Percentiles rank a stretch among this genome's conserved stretches.
Evolutionary conservation across 2,329 filamentous ascomycete genomes (phyloP).

Genomic region (Aspergillus thermomutatus): DNA sequence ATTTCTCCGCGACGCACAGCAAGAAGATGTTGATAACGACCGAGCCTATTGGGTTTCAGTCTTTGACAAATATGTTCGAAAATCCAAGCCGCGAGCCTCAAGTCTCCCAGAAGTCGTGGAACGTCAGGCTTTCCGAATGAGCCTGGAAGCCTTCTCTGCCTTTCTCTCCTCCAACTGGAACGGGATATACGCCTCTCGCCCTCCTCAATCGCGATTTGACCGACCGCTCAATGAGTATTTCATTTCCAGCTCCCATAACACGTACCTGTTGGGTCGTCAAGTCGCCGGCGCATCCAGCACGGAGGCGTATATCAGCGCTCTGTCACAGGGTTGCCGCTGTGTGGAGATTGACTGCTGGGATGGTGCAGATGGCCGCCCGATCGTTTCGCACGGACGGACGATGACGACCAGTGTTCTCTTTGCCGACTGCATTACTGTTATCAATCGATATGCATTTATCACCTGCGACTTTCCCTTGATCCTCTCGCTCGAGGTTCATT

Average conservation of each 20-base stretch:
- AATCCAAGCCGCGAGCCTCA: conserved; percentile 50
- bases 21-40: conserved; percentile 69
- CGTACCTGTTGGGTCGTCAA: conserved; percentile 88
- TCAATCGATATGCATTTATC: conserved; percentile 90
- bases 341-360: conserved; percentile 99
- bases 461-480: conserved; percentile 86
- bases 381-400: conserved; percentile 87
- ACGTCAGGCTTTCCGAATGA: conserved; percentile 61
- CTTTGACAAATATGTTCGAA: conserved; percentile 68
- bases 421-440: conserved; percentile 84
- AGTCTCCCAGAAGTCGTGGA: conserved; percentile 42
- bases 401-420: conserved; percentile 87
- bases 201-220: conserved; percentile 65
- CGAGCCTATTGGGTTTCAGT: conserved; percentile 64
- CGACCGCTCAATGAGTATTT: conserved; percentile 94
- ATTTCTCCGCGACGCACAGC: conserved; percentile 72
- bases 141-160: conserved; percentile 70
- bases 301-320: conserved; percentile 87
- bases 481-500: conserved; percentile 94
- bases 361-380: conserved; percentile 78
- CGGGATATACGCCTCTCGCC: conserved; percentile 59
- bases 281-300: conserved; percentile 87
- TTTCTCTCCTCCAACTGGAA: conserved; percentile 76
- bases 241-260: conserved; percentile 98
- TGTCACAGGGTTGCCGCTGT: conserved; percentile 87